Evolutionary conservation across 148 eudicot genomes (phyloP).

Genomic region (Oxyria digyna): DNA sequence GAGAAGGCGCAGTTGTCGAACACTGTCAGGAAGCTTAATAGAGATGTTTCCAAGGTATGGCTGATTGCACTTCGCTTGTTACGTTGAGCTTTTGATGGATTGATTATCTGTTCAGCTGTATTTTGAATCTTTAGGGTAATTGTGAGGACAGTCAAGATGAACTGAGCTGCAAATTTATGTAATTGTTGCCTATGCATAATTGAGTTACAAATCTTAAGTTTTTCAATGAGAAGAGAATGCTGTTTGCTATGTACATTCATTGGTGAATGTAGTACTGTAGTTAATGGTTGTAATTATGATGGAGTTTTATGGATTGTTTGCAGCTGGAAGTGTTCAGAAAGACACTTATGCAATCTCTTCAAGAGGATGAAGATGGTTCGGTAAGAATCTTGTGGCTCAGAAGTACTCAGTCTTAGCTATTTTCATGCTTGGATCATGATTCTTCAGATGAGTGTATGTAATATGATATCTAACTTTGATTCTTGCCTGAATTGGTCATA

Average conservation of each 20-base stretch:
- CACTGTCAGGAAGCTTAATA: conserved; percentile 70
- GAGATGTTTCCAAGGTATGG: conserved; percentile 79
- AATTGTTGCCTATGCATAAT: neutral
- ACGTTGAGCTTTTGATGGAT: neutral
- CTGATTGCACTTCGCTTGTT: neutral
- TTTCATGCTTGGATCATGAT: neutral
- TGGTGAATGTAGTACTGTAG: neutral
- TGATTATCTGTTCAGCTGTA: neutral
- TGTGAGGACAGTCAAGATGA: neutral
- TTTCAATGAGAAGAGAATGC: neutral
- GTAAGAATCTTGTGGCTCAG: conserved; percentile 23
- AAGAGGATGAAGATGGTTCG: conserved; percentile 66
- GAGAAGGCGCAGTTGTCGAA: conserved; percentile 53
- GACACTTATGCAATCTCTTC: conserved; percentile 84
- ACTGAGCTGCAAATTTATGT: neutral
- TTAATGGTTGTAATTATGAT: neutral
- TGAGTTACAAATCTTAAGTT: neutral
- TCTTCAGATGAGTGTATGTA: neutral
- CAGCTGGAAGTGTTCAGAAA: conserved; percentile 87
- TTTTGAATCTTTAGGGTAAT: neutral
- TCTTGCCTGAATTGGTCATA: conserved; percentile 7
- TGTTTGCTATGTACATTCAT: neutral
- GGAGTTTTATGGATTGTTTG: conserved; percentile 10
- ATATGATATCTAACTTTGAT: neutral
- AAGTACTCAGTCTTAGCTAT: neutral